Evolutionary conservation across 805 yeast species (phyloP).

Genomic region (Yamadazyma kitorensis): DNA sequence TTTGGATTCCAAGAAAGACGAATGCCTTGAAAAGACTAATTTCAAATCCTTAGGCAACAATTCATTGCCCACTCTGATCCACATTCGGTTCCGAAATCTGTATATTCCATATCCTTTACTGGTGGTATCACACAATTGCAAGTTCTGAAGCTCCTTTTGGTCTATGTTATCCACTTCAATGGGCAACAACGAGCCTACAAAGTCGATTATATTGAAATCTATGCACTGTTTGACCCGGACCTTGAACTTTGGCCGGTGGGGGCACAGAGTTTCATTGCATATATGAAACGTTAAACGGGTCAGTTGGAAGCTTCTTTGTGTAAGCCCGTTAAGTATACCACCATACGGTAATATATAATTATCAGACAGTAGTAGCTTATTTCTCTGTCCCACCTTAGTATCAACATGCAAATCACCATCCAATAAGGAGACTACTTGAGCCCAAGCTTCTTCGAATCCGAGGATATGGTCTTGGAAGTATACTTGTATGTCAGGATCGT

Average conservation of each 20-base stretch:
- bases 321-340: neutral
- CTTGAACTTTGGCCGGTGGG: conserved; percentile 5
- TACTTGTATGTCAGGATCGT: conserved; percentile 37
- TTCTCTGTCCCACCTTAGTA: neutral
- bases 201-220: conserved; percentile 34
- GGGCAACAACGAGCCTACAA: conserved; percentile 27
- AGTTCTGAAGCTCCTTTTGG: conserved; percentile 9
- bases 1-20: conserved; percentile 41
- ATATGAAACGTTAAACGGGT: conserved; percentile 2
- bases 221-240: conserved; percentile 32
- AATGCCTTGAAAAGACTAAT: conserved; percentile 45
- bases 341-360: neutral
- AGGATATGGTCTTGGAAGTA: conserved; percentile 37
- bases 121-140: conserved; percentile 17
- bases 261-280: neutral
- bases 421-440: conserved; percentile 22
- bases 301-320: neutral
- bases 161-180: conserved; percentile 6
- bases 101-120: conserved; percentile 20
- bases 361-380: neutral
- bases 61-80: conserved; percentile 25
- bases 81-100: conserved; percentile 20
- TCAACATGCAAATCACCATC: conserved; percentile 5
- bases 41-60: conserved; percentile 35
- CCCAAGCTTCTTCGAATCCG: conserved; percentile 58